Base-by-base conservation (phyloP, 2,329 filamentous ascomycete species). In the Phaeophleospora eucalypticola region DNA sequence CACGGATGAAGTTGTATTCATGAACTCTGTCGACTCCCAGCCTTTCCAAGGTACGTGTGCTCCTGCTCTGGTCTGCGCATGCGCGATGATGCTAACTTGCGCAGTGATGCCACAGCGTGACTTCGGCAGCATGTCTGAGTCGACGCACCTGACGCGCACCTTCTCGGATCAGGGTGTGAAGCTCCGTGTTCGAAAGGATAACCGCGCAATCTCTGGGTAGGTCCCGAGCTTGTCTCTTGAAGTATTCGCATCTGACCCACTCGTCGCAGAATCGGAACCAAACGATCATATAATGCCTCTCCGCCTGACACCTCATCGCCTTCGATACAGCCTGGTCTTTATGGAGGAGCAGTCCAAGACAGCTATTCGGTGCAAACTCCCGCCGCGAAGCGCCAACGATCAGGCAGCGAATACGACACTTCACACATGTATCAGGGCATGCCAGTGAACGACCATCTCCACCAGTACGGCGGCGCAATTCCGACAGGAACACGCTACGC, bases 151-250 rank as follows among this genome's bases (percentile, higher is more conserved):
- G 36, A 93, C 89, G 1, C 79, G 87, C 42, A 83, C 85, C 0
- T 91, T 95, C 66, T 86, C 86, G 54, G 89, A 95, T 59, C 89
- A 95, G 64, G 89, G 89, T 7, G 87, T 95, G 12, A 83, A 88
- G 42, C 72, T 95, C 24, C 79, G 89, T 43, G 76, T 95, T 38
- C 81, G 89, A 45, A 95, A 95, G 65, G 89, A 95, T 66, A 85
- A 87, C 36, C 77, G 87, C 18, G 58, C 52, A 18, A 53, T 53
- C 32, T 51, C 51, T 20, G 43, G 44, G 54, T 53, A 39, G 42
- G 51, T 35, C 37, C 15, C 20, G 15, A 17, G 19, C 20, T 29
- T 38, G 21, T 16, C 4, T 32, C 4, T n/a, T 14, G 15, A 9
- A n/a, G n/a, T 14, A n/a, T 15, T 14, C 8, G 9, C 14, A 29